Evolutionary conservation across 495 filamentous ascomycete genomes (phyloP).

Genomic region (Hypomontagnella submonticulosa): DNA sequence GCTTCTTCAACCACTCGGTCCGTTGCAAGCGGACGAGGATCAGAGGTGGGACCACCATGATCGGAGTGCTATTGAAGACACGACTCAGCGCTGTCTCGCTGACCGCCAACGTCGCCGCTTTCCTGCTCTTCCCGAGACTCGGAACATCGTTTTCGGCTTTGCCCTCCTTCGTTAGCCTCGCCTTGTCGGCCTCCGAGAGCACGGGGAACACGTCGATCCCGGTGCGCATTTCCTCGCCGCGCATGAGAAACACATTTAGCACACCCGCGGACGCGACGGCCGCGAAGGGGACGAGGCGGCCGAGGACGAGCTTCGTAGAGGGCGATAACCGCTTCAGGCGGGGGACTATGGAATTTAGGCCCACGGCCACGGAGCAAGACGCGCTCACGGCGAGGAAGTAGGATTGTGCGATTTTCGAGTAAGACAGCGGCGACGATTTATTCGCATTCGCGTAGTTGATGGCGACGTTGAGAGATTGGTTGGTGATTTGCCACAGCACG

Average conservation of each 20-base stretch:
- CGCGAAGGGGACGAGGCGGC: constrained; percentile 91
- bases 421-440: constrained; percentile 88
- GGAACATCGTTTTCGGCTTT: constrained; percentile 68
- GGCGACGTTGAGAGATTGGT: constrained; percentile 97
- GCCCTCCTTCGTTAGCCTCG: constrained; percentile 60
- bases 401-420: constrained; percentile 82
- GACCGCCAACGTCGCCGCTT: constrained; percentile 88
- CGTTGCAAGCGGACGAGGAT: constrained; percentile 84
- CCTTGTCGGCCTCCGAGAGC: constrained; percentile 66
- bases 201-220: constrained; percentile 96
- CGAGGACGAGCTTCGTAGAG: constrained; percentile 75
- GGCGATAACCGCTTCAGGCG: constrained; percentile 81
- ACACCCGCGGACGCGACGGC: constrained; percentile 90
- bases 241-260: constrained; percentile 97
- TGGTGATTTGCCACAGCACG: constrained; percentile 93
- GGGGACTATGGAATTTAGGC: constrained; percentile 89
- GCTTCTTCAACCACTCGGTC: constrained; percentile 75
- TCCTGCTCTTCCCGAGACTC: constrained; percentile 84
- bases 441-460: constrained; percentile 98
- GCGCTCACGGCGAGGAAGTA: constrained; percentile 93
- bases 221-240: constrained; percentile 89
- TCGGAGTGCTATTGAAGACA: constrained; percentile 91
- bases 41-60: constrained; percentile 94
- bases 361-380: constrained; percentile 90
- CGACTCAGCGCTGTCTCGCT: constrained; percentile 89